Conservation (phyloP, 192 early-diverging fungal genomes). For the Rhizoclosmatium globosum region DNA sequence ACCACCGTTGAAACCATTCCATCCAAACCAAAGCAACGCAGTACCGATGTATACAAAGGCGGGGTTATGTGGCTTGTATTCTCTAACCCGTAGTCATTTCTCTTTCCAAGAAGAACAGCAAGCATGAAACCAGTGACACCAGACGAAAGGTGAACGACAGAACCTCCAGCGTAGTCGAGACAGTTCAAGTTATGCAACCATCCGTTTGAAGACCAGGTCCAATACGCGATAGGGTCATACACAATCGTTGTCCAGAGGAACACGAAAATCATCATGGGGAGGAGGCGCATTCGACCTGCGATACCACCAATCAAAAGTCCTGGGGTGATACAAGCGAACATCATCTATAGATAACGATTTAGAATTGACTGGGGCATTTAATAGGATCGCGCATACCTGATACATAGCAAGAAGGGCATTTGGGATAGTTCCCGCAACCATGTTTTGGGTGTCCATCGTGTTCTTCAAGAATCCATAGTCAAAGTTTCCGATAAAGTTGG, state of each 20-base stretch:
- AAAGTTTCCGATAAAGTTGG: slow-evolving; percentile 38
- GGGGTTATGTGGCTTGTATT: slow-evolving; percentile 62
- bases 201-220: slow-evolving; percentile 85
- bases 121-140: slow-evolving; percentile 62
- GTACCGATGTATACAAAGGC: slow-evolving; percentile 84
- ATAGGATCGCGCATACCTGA: slow-evolving; percentile 55
- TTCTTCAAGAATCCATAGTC: slow-evolving; percentile 21
- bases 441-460: slow-evolving; percentile 46
- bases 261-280: slow-evolving; percentile 88
- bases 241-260: slow-evolving; percentile 84
- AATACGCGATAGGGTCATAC: slow-evolving; percentile 95
- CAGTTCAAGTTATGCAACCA: slow-evolving; percentile 4
- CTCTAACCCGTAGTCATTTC: slow-evolving; percentile 20
- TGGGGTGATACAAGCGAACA: slow-evolving; percentile 91
- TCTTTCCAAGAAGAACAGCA: slow-evolving; percentile 55
- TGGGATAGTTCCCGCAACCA: slow-evolving; percentile 69
- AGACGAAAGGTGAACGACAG: slow-evolving; percentile 17
- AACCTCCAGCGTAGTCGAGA: slow-evolving; percentile 25
- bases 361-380: slow-evolving; percentile 74
- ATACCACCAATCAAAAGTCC: slow-evolving; percentile 87
- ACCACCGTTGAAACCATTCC: slow-evolving; percentile 95
- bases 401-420: slow-evolving; percentile 70
- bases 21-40: slow-evolving; percentile 84
- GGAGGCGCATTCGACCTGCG: slow-evolving; percentile 83
- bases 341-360: slow-evolving; percentile 78